Conservation (phyloP, 2,329 filamentous ascomycete species). For the Myriosclerotinia scirpicola region DNA sequence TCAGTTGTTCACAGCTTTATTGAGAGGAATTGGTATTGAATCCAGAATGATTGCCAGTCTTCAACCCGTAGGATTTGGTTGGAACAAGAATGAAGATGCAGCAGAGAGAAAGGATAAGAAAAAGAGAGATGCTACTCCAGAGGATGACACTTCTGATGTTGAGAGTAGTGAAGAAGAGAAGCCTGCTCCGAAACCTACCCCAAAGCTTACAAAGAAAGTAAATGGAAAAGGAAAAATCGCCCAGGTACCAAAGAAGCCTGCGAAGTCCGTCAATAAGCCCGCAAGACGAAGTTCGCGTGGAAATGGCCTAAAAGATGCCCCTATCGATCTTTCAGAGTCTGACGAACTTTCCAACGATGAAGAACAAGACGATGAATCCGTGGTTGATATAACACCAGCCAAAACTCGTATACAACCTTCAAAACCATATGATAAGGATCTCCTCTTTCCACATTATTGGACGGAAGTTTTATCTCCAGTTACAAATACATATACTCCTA, state of each 20-base stretch:
- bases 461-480: conserved; percentile 82
- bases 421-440: conserved; percentile 68
- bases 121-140: conserved; percentile 30
- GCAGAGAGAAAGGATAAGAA: conserved; percentile 45
- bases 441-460: conserved; percentile 90
- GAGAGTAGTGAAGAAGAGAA: conserved; percentile 25
- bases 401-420: conserved; percentile 28
- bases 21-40: conserved; percentile 79
- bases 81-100: conserved; percentile 82
- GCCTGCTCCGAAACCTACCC: conserved; percentile 11
- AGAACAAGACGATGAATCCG: conserved; percentile 50
- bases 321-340: conserved; percentile 49
- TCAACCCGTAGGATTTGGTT: conserved; percentile 86
- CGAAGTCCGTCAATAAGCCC: conserved; percentile 31
- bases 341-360: conserved; percentile 55
- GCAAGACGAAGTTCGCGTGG: conserved; percentile 32
- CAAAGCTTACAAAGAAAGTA: conserved; percentile 29
- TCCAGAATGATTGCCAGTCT: conserved; percentile 80
- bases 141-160: conserved; percentile 44
- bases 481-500: conserved; percentile 74
- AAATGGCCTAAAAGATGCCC: conserved; percentile 39
- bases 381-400: conserved; percentile 52
- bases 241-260: conserved; percentile 27
- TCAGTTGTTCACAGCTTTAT: conserved; percentile 83
- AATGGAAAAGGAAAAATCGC: conserved; percentile 31